Percentiles rank a stretch among this genome's conserved stretches.
Evolutionary conservation across 2,329 filamentous ascomycete genomes (phyloP).

Genomic region (Curvularia sp.): DNA sequence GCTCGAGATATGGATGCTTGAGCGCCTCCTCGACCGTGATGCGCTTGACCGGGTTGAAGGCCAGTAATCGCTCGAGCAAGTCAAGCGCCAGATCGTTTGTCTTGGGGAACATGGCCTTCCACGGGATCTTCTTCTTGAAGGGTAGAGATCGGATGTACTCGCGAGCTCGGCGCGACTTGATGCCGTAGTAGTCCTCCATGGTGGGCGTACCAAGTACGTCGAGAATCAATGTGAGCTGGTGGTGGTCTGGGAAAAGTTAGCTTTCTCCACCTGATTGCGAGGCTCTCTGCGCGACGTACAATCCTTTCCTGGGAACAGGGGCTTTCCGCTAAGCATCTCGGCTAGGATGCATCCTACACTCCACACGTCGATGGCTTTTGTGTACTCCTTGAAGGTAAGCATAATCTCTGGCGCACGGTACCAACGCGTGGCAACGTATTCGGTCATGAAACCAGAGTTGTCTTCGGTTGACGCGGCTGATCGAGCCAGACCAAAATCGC

Average conservation of each 20-base stretch:
- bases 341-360: slow-evolving; percentile 97
- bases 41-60: slow-evolving; percentile 98
- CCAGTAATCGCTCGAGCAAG: slow-evolving; percentile 90
- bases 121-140: slow-evolving; percentile 99
- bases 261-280: slow-evolving; percentile 11
- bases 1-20: slow-evolving; percentile 97
- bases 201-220: slow-evolving; percentile 97
- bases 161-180: slow-evolving; percentile 95
- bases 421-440: slow-evolving; percentile 99
- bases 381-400: slow-evolving; percentile 99
- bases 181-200: slow-evolving; percentile 99
- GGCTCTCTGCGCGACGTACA: slow-evolving; percentile 65
- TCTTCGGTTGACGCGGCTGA: slow-evolving; percentile 97
- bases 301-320: slow-evolving; percentile 96
- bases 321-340: slow-evolving; percentile 99
- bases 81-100: slow-evolving; percentile 97
- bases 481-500: slow-evolving; percentile 94
- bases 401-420: slow-evolving; percentile 99
- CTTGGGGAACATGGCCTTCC: slow-evolving; percentile 97
- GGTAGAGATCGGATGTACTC: slow-evolving; percentile 98
- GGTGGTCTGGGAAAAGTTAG: slow-evolving; percentile 72
- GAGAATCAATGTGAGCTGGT: slow-evolving; percentile 95
- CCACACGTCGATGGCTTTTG: slow-evolving; percentile 99
- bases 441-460: slow-evolving; percentile 99
- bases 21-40: slow-evolving; percentile 97